Percentiles rank a stretch among this genome's conserved stretches.
Conservation (phyloP, 148 eudicot species). For the Fagopyrum esculentum region DNA sequence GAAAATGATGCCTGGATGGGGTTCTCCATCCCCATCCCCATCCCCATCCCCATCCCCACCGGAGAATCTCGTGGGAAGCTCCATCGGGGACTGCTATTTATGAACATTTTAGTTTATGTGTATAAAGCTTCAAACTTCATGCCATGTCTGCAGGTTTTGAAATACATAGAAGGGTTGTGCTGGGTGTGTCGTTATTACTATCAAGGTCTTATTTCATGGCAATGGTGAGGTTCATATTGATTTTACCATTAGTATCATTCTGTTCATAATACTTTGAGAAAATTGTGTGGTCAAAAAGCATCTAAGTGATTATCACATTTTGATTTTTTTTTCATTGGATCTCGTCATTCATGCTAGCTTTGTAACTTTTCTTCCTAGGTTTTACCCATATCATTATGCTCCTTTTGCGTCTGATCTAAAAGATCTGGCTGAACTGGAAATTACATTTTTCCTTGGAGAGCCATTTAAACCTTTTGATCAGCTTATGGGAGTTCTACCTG, state of each 20-base stretch:
- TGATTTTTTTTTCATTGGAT: background rate
- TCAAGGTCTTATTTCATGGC: constrained; percentile 99
- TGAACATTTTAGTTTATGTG: background rate
- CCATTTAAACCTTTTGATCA: constrained; percentile 99
- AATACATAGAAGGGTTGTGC: constrained; percentile 92
- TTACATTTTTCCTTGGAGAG: constrained; percentile 87
- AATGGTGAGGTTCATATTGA: constrained; percentile 42
- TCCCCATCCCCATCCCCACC: too few relatives aligned
- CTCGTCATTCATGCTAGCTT: constrained; percentile 6
- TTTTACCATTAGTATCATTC: background rate
- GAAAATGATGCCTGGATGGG: too few relatives aligned
- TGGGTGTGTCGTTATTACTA: constrained; percentile 99
- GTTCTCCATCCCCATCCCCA: too few relatives aligned
- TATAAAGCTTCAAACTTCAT: constrained; percentile 14
- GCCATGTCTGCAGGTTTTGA: constrained; percentile 61
- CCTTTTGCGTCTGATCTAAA: constrained; percentile 97
- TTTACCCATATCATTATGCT: constrained; percentile 97
- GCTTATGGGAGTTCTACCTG: constrained; percentile 91
- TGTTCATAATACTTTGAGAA: background rate
- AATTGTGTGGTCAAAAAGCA: background rate
- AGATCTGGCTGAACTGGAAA: constrained; percentile 77
- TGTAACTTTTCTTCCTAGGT: constrained; percentile 40
- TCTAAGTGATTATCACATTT: background rate
- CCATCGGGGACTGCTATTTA: background rate
- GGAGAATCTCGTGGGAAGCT: too few relatives aligned